Conservation (phyloP, 768 basidiomycete species). For the Mycena pura region DNA sequence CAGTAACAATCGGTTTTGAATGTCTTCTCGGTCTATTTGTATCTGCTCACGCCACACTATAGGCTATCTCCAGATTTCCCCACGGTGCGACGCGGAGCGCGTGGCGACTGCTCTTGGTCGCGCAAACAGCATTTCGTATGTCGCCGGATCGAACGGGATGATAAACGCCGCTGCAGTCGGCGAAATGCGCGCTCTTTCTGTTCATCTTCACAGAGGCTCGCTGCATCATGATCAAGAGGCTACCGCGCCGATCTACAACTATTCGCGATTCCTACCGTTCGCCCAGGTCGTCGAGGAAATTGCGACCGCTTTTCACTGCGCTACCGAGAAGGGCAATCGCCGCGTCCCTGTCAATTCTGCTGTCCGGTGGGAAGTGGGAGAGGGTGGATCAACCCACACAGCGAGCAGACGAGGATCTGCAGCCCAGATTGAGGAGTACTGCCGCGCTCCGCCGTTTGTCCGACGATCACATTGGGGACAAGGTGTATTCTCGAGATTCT, state of each 20-base stretch:
- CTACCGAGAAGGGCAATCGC: conserved; percentile 11
- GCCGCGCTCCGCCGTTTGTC: conserved; percentile 11
- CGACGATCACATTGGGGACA: conserved; percentile 29
- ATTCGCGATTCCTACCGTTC: conserved; percentile 29
- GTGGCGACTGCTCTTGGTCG: conserved; percentile 36
- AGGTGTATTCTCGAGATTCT: conserved; percentile 32
- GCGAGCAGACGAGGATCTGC: conserved; percentile 6
- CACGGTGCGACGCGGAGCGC: conserved; percentile 43
- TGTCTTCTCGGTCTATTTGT: background rate
- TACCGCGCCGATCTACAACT: conserved; percentile 31
- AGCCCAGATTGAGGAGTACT: conserved; percentile 30
- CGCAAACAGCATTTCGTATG: conserved; percentile 37
- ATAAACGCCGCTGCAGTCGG: background rate
- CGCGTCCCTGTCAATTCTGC: conserved; percentile 17
- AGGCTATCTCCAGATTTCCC: conserved; percentile 49
- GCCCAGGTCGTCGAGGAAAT: conserved; percentile 25
- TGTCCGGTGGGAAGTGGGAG: conserved; percentile 3
- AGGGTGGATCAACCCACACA: background rate
- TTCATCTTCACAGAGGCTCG: conserved; percentile 11
- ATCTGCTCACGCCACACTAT: background rate
- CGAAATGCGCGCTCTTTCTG: conserved; percentile 3
- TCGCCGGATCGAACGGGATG: conserved; percentile 19
- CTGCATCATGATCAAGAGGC: conserved; percentile 25
- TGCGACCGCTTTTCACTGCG: conserved; percentile 9
- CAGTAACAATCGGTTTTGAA: conserved; percentile 38